Conservation (phyloP, 768 basidiomycete genomes). For the Candolleomyces eurysporus region DNA sequence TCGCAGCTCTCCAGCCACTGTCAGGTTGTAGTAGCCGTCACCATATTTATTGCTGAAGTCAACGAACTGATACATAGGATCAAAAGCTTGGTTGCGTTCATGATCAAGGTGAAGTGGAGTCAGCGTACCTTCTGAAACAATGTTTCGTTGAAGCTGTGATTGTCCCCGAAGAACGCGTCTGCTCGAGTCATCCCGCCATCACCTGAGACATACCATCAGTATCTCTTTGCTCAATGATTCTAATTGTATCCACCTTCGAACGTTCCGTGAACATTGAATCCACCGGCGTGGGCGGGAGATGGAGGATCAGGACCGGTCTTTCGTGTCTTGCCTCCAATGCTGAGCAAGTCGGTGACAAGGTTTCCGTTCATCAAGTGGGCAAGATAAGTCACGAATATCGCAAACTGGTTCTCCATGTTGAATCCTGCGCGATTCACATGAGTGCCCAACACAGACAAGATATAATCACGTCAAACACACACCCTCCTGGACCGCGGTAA, state of each 20-base stretch:
- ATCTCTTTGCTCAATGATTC: no score
- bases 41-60: no score
- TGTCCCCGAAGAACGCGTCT: constrained; percentile 15
- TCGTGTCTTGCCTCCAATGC: no score
- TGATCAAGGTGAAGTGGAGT: background rate
- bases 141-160: constrained; percentile 17
- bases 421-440: constrained; percentile 6
- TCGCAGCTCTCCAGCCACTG: no score
- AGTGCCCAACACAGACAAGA: background rate
- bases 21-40: no score
- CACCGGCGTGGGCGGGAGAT: no score
- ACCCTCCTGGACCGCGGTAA: constrained; percentile 5
- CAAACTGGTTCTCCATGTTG: background rate
- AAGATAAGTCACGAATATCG: no score
- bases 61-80: no score
- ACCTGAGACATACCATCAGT: background rate
- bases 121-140: constrained; percentile 15
- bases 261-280: background rate
- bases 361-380: no score
- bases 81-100: background rate
- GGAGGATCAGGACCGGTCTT: no score
- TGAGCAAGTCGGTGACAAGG: no score
- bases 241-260: constrained; percentile 10
- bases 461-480: background rate
- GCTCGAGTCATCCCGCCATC: background rate